Percentiles rank a stretch among this genome's conserved stretches.
These are phyloP conservation scores for Plectranthus barbatus DNA, from an alignment of 257 asterid genomes.

Conservation along the genomic window DNA sequence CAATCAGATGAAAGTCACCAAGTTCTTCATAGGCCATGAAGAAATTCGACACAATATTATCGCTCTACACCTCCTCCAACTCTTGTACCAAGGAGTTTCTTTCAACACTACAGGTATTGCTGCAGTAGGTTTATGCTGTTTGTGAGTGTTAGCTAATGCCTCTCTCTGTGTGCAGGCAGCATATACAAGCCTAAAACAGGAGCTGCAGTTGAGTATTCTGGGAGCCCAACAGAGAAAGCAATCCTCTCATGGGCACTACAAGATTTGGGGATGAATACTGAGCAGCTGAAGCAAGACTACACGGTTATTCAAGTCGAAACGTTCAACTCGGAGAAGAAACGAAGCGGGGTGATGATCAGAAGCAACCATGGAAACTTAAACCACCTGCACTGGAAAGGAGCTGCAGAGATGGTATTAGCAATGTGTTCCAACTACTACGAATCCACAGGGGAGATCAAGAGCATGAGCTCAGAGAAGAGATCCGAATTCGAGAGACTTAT, in stretches of 20 bases:
- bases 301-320: slow-evolving; percentile 32
- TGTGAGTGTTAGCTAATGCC: too few relatives aligned
- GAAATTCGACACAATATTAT: slow-evolving; percentile 6
- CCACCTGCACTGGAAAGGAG: slow-evolving; percentile 52
- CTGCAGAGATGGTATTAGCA: slow-evolving; percentile 47
- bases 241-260: slow-evolving; percentile 43
- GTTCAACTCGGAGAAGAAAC: slow-evolving; percentile 30
- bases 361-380: slow-evolving; percentile 1
- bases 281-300: slow-evolving; percentile 22
- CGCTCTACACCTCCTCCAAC: slow-evolving; percentile 18
- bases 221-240: slow-evolving; percentile 43
- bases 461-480: slow-evolving; percentile 21
- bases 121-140: too few relatives aligned
- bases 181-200: slow-evolving; percentile 27
- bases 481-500: slow-evolving; percentile 22
- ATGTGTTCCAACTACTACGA: slow-evolving; percentile 40
- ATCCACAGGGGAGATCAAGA: slow-evolving; percentile 18
- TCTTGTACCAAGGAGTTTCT: slow-evolving; percentile 35
- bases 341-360: slow-evolving; percentile 31
- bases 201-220: slow-evolving; percentile 22
- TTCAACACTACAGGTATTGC: slow-evolving; percentile 28
- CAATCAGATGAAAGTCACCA: slow-evolving; percentile 41
- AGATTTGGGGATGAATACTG: slow-evolving; percentile 30
- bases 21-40: slow-evolving; percentile 28
- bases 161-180: slow-evolving; percentile 7